Evolutionary conservation across 2,329 filamentous ascomycete species (phyloP).

Genomic region (Calonectria montana): DNA sequence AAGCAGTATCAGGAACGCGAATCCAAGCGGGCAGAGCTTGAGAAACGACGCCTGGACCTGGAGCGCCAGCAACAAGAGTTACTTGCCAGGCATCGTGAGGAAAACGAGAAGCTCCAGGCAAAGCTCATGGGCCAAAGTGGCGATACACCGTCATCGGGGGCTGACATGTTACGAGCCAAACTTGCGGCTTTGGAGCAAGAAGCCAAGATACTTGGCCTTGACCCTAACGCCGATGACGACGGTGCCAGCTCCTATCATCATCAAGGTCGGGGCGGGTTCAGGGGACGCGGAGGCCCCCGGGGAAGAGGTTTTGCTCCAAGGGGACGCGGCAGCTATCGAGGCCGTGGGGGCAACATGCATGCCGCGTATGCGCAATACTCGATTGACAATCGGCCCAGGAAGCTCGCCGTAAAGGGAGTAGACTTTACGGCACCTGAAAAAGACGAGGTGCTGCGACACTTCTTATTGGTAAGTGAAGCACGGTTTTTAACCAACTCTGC

Average conservation of each 20-base stretch:
- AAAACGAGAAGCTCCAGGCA: constrained; percentile 73
- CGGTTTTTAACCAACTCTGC: neutral
- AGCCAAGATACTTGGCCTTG: constrained; percentile 75
- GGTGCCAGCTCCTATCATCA: constrained; percentile 40
- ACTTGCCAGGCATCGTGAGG: constrained; percentile 71
- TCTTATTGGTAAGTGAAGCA: constrained; percentile 69
- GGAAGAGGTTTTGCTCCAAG: constrained; percentile 45
- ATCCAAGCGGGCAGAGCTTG: constrained; percentile 71
- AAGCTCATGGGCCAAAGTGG: constrained; percentile 53
- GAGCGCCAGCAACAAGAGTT: constrained; percentile 73
- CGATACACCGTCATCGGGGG: constrained; percentile 57
- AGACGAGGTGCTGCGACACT: constrained; percentile 77
- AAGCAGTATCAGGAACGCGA: constrained; percentile 74
- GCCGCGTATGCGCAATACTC: constrained; percentile 72
- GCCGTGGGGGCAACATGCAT: constrained; percentile 60
- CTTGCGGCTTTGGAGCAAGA: constrained; percentile 80
- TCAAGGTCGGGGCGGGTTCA: constrained; percentile 44
- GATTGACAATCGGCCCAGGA: constrained; percentile 81
- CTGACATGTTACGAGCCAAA: constrained; percentile 76
- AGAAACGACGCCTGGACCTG: constrained; percentile 71
- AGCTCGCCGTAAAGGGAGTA: constrained; percentile 71
- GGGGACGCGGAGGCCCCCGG: constrained; percentile 45
- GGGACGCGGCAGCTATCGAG: constrained; percentile 54
- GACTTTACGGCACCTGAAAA: constrained; percentile 71
- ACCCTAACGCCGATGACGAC: constrained; percentile 64